Base-by-base conservation (phyloP, 1,139 yeast species). In the Hyphopichia burtonii region DNA sequence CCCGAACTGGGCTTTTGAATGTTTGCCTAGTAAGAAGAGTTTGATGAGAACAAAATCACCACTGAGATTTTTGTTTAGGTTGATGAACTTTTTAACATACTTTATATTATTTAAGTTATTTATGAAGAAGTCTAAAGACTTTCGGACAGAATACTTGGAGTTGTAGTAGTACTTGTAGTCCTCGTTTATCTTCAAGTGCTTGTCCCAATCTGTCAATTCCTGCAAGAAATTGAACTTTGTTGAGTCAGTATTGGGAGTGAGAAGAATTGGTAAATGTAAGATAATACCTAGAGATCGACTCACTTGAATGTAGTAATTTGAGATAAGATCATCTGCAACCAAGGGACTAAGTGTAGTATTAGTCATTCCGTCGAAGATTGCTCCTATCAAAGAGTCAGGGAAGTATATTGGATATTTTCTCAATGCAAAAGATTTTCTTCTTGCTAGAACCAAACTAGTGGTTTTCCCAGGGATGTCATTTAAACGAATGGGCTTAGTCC, bases 331-430 rank as follows among this genome's bases (percentile, higher is more conserved):
- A 12, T 34, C 37, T 17, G 41, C 30, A 7, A 38, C 31, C 37
- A 38, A 34, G 2, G 41, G 37, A 15, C 20, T 30, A 5, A 38
- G 10, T 3, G 41, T 38, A 11, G 15, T 20, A 9, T 37, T 33
- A 3, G 30, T 30, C 31, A 31, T 36, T 12, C 18, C 33, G 28
- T 52, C 46, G 41, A 45, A 62, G 10, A 65, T 35, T 2, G 61
- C 63, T 2, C 69, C 70, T 6, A 65, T 51, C 16, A 53, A 36
- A 1, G 60, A 50, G n/a, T 55, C 51, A 1, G 70, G 68, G 19
- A 61, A 44, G 39, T 48, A 65, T 5, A 65, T 35, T 1, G 70
- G 68, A 7, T 56, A 25, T 8, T 37, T 44, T 36, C 66, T 34
- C 25, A 53, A 39, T 0, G 63, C 61, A 45, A 53, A 60, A 2